A percentile compares a stretch with the other conserved stretches of the same genome.
phyloP scores from a whole-genome alignment of 148 eudicot genomes.

The Cornus florida region DNA sequence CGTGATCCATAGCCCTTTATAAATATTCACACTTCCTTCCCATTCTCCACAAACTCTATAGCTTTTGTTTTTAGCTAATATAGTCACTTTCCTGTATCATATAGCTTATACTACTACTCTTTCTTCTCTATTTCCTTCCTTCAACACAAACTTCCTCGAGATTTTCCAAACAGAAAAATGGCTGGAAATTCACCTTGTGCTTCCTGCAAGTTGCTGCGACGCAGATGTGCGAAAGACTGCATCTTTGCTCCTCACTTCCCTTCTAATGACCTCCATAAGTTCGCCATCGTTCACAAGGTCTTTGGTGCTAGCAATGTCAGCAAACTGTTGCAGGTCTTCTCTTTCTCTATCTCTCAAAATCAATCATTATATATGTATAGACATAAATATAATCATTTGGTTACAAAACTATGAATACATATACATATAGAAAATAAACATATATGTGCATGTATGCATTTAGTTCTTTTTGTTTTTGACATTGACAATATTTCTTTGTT shows the following conservation, averaged over 20 bases:
- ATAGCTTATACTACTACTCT: neutral
- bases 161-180: neutral
- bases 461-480: too few relatives aligned
- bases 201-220: slow-evolving; percentile 30
- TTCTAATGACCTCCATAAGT: slow-evolving; percentile 24
- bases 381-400: too few relatives aligned
- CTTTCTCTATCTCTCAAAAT: too few relatives aligned
- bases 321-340: slow-evolving; percentile 24
- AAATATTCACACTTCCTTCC: too few relatives aligned
- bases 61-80: neutral
- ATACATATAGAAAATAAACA: too few relatives aligned
- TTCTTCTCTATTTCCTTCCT: neutral
- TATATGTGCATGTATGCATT: too few relatives aligned
- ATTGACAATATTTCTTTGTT: too few relatives aligned
- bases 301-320: slow-evolving; percentile 30
- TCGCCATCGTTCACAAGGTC: slow-evolving; percentile 27
- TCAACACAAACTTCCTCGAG: neutral
- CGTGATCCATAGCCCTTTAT: too few relatives aligned
- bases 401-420: too few relatives aligned
- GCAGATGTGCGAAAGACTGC: slow-evolving; percentile 27
- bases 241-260: slow-evolving; percentile 33
- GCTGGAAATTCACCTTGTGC: slow-evolving; percentile 28
- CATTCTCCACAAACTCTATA: too few relatives aligned
- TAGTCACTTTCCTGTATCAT: neutral
- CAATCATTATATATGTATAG: too few relatives aligned